phyloP scores from a whole-genome alignment of 306 rosid species.

The Fragaria iinumae region DNA sequence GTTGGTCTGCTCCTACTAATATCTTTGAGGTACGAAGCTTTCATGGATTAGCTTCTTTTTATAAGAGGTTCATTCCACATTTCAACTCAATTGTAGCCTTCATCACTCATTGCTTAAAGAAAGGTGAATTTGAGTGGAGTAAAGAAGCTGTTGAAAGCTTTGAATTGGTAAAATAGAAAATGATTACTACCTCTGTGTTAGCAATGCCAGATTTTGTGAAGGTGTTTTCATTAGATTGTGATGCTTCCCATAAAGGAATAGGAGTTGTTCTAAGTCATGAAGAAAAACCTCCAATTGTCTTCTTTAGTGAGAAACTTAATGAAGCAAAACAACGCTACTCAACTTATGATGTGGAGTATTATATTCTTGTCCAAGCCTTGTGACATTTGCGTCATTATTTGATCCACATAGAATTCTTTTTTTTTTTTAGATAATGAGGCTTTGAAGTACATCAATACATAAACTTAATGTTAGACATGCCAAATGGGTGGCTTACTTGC shows the following conservation, averaged over 20 bases:
- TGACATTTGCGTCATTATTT: neutral
- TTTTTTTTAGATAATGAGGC: neutral
- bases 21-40: neutral
- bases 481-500: neutral
- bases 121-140: too few species aligned
- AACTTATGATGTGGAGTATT: neutral
- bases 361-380: neutral
- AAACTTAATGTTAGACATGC: neutral
- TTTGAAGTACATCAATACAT: neutral
- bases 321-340: neutral
- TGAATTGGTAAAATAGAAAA: too few species aligned
- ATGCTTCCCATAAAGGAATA: too few species aligned
- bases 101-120: too few species aligned
- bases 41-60: neutral
- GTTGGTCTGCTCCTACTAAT: neutral
- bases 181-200: too few species aligned
- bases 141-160: too few species aligned
- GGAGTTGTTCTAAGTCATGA: too few species aligned
- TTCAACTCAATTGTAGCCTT: too few species aligned
- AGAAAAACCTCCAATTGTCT: too few species aligned
- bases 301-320: too few species aligned
- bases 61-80: neutral
- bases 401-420: neutral
- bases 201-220: too few species aligned
- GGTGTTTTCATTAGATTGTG: too few species aligned